Conservation (phyloP, 169 alveolate genomes). For the Eimeria necatrix region DNA sequence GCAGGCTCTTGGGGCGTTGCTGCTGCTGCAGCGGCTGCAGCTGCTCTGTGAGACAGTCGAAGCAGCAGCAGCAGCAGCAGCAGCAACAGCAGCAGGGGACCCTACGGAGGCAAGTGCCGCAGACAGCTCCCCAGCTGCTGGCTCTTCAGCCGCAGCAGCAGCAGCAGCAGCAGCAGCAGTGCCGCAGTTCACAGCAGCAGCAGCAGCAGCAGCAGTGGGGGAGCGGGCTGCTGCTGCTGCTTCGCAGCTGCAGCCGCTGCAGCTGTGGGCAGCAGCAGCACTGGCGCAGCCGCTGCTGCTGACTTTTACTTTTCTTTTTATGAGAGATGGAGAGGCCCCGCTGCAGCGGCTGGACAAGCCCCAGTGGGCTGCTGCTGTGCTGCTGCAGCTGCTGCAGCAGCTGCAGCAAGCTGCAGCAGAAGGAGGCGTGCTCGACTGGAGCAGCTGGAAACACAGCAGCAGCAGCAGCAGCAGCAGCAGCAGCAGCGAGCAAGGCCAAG, state of each 20-base stretch:
- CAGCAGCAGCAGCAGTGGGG: neutral
- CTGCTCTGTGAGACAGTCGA: neutral
- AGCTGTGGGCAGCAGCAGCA: slow-evolving; percentile 37
- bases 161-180: neutral
- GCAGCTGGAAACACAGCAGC: neutral
- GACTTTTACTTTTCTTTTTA: neutral
- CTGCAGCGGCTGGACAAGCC: slow-evolving; percentile 13
- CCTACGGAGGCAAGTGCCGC: neutral
- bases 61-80: neutral
- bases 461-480: neutral
- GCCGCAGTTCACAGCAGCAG: neutral
- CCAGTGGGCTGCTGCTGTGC: neutral
- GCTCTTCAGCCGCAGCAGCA: too few species aligned
- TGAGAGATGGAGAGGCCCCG: neutral
- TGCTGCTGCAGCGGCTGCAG: neutral
- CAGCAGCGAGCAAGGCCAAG: neutral
- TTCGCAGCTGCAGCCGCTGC: slow-evolving; percentile 15
- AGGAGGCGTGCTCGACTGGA: slow-evolving; percentile 39
- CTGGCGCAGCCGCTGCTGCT: slow-evolving; percentile 15
- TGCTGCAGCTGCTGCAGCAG: slow-evolving; percentile 61
- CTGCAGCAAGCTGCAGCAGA: slow-evolving; percentile 29
- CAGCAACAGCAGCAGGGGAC: neutral
- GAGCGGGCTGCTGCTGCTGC: neutral
- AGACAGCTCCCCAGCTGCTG: neutral
- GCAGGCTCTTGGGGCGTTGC: neutral